These are phyloP conservation scores for Tetraselmis striata DNA, from an alignment of 139 green algal species.

Conservation along the genomic window DNA sequence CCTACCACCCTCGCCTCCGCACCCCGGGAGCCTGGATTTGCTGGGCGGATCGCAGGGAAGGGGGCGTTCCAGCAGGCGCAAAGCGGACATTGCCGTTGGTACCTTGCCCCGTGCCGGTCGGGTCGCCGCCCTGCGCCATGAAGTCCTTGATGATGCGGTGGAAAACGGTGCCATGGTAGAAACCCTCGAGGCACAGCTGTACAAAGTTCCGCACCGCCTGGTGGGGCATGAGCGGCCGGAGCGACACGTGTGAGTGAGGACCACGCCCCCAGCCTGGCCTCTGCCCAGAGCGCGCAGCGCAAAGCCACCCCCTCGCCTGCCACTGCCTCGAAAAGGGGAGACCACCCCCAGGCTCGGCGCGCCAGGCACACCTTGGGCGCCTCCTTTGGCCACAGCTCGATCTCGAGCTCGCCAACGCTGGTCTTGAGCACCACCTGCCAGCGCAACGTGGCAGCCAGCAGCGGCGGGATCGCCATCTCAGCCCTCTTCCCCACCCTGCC, in stretches of 20 bases:
- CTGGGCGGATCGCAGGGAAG: no score
- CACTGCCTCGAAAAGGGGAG: no score
- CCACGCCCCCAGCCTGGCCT: no score
- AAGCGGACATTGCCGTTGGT: no score
- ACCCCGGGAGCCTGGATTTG: no score
- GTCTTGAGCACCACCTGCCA: conserved; percentile 83
- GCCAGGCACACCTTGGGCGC: conserved; percentile 78
- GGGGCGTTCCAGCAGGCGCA: no score
- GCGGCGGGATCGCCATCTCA: not conserved
- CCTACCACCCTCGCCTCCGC: no score
- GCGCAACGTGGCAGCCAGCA: not conserved
- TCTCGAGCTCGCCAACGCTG: conserved; percentile 81
- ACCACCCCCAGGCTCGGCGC: no score
- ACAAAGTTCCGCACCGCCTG: conserved; percentile 89
- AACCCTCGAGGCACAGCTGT: conserved; percentile 90
- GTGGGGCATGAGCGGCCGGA: no score
- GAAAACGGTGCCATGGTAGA: conserved; percentile 88
- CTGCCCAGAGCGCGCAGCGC: no score
- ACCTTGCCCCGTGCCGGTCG: conserved; percentile 63
- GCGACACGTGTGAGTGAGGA: no score
- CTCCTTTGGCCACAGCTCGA: conserved; percentile 96
- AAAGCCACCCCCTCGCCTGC: no score
- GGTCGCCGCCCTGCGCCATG: conserved; percentile 70
- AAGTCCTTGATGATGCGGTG: conserved; percentile 85
- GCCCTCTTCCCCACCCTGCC: not conserved